Percentiles rank a stretch among this genome's conserved stretches.
Evolutionary conservation across 345 rosid species (phyloP).

Genomic region (Chamaenerion angustifolium): DNA sequence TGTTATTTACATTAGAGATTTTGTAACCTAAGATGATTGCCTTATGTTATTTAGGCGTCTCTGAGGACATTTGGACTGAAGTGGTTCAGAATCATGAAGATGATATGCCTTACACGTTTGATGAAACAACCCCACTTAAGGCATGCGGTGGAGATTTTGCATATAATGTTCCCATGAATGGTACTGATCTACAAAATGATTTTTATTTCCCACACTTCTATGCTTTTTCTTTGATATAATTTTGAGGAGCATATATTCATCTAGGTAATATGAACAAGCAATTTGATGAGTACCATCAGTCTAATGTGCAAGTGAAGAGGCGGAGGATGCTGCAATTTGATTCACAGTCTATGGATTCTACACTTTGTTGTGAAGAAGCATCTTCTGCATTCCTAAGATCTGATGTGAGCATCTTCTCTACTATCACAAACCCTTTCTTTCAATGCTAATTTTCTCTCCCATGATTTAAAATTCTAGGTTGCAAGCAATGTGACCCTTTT

Average conservation of each 20-base stretch:
- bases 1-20: not conserved
- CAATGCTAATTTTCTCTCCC: no score
- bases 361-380: conserved; percentile 43
- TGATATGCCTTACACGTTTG: conserved; percentile 72
- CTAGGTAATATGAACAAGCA: conserved; percentile 43
- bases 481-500: no score
- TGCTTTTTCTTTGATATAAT: conserved; percentile 9
- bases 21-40: not conserved
- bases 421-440: conserved; percentile 4
- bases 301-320: conserved; percentile 54
- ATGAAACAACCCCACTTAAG: conserved; percentile 73
- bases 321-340: conserved; percentile 89
- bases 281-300: conserved; percentile 31
- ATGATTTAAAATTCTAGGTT: no score
- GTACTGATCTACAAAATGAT: conserved; percentile 11
- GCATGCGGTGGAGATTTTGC: conserved; percentile 56
- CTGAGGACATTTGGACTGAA: conserved; percentile 33
- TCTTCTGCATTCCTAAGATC: conserved; percentile 60
- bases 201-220: not conserved
- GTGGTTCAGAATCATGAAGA: conserved; percentile 63
- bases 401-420: conserved; percentile 26
- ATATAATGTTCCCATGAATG: conserved; percentile 30
- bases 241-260: conserved; percentile 1
- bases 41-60: conserved; percentile 12
- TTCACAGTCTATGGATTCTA: conserved; percentile 28